Base-by-base conservation (phyloP, 495 filamentous ascomycete genomes). In the Jackrogersella minutella region DNA sequence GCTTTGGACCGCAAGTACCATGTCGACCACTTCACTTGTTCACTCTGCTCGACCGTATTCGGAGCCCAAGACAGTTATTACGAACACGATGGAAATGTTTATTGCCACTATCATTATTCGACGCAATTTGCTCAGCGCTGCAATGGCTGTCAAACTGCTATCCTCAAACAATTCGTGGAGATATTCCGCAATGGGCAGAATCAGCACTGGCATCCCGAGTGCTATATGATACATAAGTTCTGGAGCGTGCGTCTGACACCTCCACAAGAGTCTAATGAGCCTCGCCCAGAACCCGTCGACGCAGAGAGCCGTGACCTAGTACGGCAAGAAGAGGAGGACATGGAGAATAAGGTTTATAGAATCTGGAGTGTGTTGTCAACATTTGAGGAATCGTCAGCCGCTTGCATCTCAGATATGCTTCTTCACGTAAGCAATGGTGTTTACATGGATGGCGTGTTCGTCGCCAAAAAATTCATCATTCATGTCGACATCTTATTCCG, bases 171-270 rank as follows among this genome's bases (percentile, higher is more conserved):
- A 73, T 99, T 99, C 72, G 96, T 99, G 22, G 95, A 99, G 77
- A 97, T 99, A 62, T 98, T 93, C 77, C 87, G 96, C 49, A 97
- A 98, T 76, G 94, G 95, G 0, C 88, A 96, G 73, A 97, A 98
- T 73, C 96, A 99, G 74, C 96, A 99, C 71, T 99, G 96, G 96
- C 96, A 99, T 73, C 96, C 96, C 2, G 96, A 99, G 75, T 99
- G 96, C 77, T 99, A 99, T 76, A 99, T 98, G 95, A 99, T 99
- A 40, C 96, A 99, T 77, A 99, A 99, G 74, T 99, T 98, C 79
- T 99, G 96, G 96, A 99, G 97, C 74, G 96, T 99, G 36, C 88
- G 94, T 21, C 84, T 99, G 44, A 81, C 79, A 10, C 77, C 80
- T 4, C 78, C 79, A 19, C 76, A 77, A 26, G 76, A 82, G 43